These are phyloP conservation scores for Huntiella abstrusa DNA, from an alignment of 2,329 filamentous ascomycete species.

Conservation along the genomic window DNA sequence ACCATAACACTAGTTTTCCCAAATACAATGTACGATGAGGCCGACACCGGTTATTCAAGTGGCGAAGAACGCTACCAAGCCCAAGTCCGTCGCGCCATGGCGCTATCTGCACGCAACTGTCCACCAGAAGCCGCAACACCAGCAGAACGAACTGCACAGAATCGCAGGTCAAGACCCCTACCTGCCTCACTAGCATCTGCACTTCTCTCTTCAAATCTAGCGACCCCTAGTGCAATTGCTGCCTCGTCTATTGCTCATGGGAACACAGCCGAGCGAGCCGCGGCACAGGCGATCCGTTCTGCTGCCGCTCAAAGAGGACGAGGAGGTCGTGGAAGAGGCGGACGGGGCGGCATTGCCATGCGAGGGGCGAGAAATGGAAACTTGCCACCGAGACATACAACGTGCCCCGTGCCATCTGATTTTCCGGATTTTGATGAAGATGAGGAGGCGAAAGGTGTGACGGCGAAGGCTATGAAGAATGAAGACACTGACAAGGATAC, in stretches of 20 bases:
- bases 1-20: background rate
- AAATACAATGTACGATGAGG: slow-evolving; percentile 3
- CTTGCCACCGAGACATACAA: background rate
- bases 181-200: slow-evolving; percentile 6
- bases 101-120: slow-evolving; percentile 29
- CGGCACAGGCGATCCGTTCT: background rate
- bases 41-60: slow-evolving; percentile 10
- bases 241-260: slow-evolving; percentile 1
- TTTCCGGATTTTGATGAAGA: background rate
- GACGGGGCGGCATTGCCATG: background rate
- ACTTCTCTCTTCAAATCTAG: slow-evolving; percentile 6
- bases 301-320: too few relatives aligned
- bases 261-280: background rate
- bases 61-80: slow-evolving; percentile 33
- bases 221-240: slow-evolving; percentile 9
- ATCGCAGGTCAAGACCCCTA: slow-evolving; percentile 3
- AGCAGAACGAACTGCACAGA: slow-evolving; percentile 6
- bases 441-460: too few relatives aligned
- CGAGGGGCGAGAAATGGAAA: background rate
- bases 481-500: background rate
- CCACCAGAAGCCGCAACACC: slow-evolving; percentile 3
- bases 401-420: background rate
- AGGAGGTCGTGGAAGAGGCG: too few relatives aligned
- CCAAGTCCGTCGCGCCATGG: slow-evolving; percentile 41
- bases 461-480: background rate